Conservation (phyloP, 2,329 filamentous ascomycete genomes). For the Beauveria caledonica region DNA sequence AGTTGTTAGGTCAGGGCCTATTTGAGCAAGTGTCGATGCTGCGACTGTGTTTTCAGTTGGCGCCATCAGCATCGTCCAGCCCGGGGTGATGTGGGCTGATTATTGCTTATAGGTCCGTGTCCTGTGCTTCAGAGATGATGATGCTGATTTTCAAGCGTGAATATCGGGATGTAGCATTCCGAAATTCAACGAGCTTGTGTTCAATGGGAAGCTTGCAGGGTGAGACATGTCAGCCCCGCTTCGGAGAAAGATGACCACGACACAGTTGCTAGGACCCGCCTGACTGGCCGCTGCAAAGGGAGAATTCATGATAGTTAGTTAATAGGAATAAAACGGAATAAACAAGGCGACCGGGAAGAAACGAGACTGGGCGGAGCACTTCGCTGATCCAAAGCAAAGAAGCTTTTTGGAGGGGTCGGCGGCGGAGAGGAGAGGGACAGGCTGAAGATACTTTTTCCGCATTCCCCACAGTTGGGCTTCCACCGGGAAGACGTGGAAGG, state of each 20-base stretch:
- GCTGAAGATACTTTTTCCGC: not conserved
- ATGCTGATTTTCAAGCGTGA: not conserved
- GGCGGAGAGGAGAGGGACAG: not conserved
- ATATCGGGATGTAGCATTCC: not conserved
- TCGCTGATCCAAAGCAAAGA: not conserved
- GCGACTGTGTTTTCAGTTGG: not conserved
- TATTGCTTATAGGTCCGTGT: not conserved
- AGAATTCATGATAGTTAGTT: too few relatives aligned
- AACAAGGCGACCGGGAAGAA: not conserved
- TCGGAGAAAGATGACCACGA: not conserved
- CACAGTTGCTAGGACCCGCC: not conserved
- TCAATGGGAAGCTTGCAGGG: not conserved
- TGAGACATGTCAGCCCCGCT: constrained; percentile 9
- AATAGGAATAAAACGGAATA: not conserved
- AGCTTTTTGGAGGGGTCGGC: not conserved
- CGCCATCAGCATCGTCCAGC: not conserved
- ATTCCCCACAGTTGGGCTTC: constrained; percentile 10
- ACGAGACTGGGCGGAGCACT: not conserved
- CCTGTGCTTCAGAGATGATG: not conserved
- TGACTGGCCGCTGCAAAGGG: too few relatives aligned
- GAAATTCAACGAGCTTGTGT: not conserved
- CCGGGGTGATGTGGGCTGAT: not conserved
- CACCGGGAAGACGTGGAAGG: not conserved
- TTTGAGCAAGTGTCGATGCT: not conserved
- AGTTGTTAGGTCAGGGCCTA: not conserved